Conservation (phyloP, 2,329 filamentous ascomycete genomes). For the Fusarium tricinctum region DNA sequence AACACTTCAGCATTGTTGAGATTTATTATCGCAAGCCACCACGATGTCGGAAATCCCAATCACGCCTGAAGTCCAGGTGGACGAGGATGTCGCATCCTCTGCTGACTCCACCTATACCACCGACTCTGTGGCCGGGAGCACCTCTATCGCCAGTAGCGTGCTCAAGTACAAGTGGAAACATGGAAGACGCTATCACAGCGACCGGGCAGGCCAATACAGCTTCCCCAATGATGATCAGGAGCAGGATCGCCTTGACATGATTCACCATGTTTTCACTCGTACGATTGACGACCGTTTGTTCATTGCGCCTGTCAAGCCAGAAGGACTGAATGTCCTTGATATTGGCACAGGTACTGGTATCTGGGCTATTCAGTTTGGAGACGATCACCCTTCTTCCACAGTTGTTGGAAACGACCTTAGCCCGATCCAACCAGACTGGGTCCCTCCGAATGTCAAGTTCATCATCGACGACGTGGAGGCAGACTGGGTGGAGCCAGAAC, state of each 20-base stretch:
- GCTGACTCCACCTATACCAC: slow-evolving; percentile 2
- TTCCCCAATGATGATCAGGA: slow-evolving; percentile 58
- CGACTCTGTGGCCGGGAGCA: not conserved
- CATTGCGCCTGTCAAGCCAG: slow-evolving; percentile 54
- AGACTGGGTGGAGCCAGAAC: slow-evolving; percentile 60
- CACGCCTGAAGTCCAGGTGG: slow-evolving; percentile 28
- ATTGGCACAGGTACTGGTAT: slow-evolving; percentile 62
- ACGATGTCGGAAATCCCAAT: not conserved
- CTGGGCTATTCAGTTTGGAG: slow-evolving; percentile 64
- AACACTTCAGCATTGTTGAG: accelerated
- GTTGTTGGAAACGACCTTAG: slow-evolving; percentile 58
- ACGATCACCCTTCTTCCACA: slow-evolving; percentile 54
- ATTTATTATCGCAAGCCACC: accelerated
- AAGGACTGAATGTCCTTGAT: slow-evolving; percentile 59
- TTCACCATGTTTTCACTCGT: slow-evolving; percentile 54
- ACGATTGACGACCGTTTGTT: slow-evolving; percentile 55
- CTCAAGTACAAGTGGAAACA: slow-evolving; percentile 51
- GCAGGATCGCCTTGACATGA: slow-evolving; percentile 57
- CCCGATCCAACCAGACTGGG: slow-evolving; percentile 61
- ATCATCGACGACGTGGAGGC: slow-evolving; percentile 71
- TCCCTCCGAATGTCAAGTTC: slow-evolving; percentile 71
- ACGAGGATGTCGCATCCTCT: slow-evolving; percentile 11
- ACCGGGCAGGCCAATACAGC: slow-evolving; percentile 54
- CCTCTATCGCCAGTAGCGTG: slow-evolving; percentile 26
- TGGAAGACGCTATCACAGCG: slow-evolving; percentile 59